A percentile compares a stretch with the other conserved stretches of the same genome.
phyloP scores from a whole-genome alignment of 139 green algal genomes.

The Tetratostichococcus sp. region DNA sequence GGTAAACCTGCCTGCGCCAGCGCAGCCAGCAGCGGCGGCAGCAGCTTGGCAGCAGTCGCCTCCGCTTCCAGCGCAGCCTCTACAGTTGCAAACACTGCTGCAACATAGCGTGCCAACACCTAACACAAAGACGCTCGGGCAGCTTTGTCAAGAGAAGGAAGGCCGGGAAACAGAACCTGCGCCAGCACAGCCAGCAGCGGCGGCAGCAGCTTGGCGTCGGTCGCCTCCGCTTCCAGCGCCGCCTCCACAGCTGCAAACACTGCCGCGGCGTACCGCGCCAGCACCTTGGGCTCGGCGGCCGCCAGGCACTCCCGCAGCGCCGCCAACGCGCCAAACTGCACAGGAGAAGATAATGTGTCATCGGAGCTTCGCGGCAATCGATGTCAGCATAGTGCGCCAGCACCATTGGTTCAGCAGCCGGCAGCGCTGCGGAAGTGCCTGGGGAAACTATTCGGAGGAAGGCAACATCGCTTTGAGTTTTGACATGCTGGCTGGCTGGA shows the following conservation, averaged over 20 bases:
- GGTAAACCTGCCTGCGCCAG: constrained; percentile 4
- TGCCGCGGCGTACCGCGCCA: constrained; percentile 25
- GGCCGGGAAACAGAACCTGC: constrained; percentile 1
- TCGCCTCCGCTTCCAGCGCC: constrained; percentile 28
- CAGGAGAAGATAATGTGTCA: no score
- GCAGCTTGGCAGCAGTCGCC: constrained; percentile 8
- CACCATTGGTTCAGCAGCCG: no score
- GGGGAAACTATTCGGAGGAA: no score
- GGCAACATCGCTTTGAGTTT: no score
- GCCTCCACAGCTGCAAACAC: constrained; percentile 23
- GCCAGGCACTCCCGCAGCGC: constrained; percentile 31
- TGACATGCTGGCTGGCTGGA: no score
- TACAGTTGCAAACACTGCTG: constrained; percentile 21
- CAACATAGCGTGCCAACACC: constrained; percentile 24
- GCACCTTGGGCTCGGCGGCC: constrained; percentile 20
- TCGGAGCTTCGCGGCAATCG: no score
- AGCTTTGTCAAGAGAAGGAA: no score
- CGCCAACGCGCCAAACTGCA: constrained; percentile 10
- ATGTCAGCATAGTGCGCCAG: no score
- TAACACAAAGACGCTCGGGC: no score
- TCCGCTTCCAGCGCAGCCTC: constrained; percentile 29
- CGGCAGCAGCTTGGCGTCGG: constrained; percentile 16
- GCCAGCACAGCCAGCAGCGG: constrained; percentile 21
- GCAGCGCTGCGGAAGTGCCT: no score
- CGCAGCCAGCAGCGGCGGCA: constrained; percentile 25